Percentiles rank a stretch among this genome's conserved stretches.
Conservation (phyloP, 2,329 filamentous ascomycete genomes). For the Apiospora hydei region DNA sequence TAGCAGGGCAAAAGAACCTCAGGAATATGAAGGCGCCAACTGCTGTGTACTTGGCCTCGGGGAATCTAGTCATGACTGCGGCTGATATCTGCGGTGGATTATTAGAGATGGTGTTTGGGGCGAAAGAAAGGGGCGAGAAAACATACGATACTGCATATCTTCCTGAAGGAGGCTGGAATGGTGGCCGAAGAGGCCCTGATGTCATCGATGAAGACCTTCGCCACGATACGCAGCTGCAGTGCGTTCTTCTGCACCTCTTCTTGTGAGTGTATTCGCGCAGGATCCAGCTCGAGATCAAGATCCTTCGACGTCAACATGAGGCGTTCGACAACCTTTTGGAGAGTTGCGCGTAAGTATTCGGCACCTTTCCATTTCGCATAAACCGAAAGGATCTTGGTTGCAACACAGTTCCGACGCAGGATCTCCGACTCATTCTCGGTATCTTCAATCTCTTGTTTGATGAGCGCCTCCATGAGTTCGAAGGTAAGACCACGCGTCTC, state of each 20-base stretch:
- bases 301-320: slow-evolving; percentile 72
- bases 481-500: slow-evolving; percentile 70
- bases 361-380: slow-evolving; percentile 77
- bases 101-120: slow-evolving; percentile 28
- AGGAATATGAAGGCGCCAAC: slow-evolving; percentile 76
- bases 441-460: slow-evolving; percentile 73
- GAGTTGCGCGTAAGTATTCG: slow-evolving; percentile 67
- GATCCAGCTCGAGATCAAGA: slow-evolving; percentile 72
- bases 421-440: slow-evolving; percentile 75
- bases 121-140: not conserved
- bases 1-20: slow-evolving; percentile 76
- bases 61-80: slow-evolving; percentile 69
- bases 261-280: slow-evolving; percentile 63
- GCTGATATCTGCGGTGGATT: slow-evolving; percentile 58
- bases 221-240: slow-evolving; percentile 69
- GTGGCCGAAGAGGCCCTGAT: slow-evolving; percentile 69
- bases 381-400: slow-evolving; percentile 75
- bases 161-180: slow-evolving; percentile 70
- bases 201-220: slow-evolving; percentile 75
- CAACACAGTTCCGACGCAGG: slow-evolving; percentile 71
- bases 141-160: slow-evolving; percentile 71
- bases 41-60: slow-evolving; percentile 75
- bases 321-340: slow-evolving; percentile 72
- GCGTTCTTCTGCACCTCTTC: slow-evolving; percentile 73
- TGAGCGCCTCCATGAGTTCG: slow-evolving; percentile 69